Evolutionary conservation across 495 filamentous ascomycete species (phyloP).

Genomic region (Trichoderma gamsii): DNA sequence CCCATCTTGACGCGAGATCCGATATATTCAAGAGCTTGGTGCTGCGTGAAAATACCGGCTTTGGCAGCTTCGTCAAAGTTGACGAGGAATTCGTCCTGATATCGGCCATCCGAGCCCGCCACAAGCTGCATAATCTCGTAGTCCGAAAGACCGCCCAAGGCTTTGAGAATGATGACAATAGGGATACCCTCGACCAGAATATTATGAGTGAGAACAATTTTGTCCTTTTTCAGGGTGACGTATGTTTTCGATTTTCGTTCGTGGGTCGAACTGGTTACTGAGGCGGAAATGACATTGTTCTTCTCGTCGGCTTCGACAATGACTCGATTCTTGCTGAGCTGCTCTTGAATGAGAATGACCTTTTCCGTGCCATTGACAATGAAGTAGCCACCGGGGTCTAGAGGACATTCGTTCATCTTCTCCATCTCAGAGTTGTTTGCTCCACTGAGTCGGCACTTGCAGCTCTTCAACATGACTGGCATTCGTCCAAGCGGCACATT

Average conservation of each 20-base stretch:
- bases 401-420: constrained; percentile 80
- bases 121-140: constrained; percentile 87
- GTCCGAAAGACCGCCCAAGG: constrained; percentile 88
- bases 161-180: constrained; percentile 85
- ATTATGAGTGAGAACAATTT: constrained; percentile 85
- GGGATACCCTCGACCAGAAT: constrained; percentile 87
- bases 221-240: constrained; percentile 84
- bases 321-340: constrained; percentile 96
- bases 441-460: constrained; percentile 76
- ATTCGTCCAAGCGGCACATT: constrained; percentile 79
- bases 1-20: constrained; percentile 80
- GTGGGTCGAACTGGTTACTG: constrained; percentile 96
- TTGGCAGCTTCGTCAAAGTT: constrained; percentile 91
- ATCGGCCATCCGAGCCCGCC: constrained; percentile 72
- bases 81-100: constrained; percentile 87
- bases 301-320: constrained; percentile 90
- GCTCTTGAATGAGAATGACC: constrained; percentile 96
- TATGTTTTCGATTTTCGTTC: constrained; percentile 97
- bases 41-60: constrained; percentile 77
- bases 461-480: constrained; percentile 94
- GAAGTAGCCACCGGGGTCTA: constrained; percentile 97
- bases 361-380: constrained; percentile 83
- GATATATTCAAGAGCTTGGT: constrained; percentile 90
- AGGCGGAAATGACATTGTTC: constrained; percentile 88
- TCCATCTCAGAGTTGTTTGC: constrained; percentile 81